These are phyloP conservation scores for Rhododendron henanense DNA, from an alignment of 148 eudicot genomes.

Conservation along the genomic window DNA sequence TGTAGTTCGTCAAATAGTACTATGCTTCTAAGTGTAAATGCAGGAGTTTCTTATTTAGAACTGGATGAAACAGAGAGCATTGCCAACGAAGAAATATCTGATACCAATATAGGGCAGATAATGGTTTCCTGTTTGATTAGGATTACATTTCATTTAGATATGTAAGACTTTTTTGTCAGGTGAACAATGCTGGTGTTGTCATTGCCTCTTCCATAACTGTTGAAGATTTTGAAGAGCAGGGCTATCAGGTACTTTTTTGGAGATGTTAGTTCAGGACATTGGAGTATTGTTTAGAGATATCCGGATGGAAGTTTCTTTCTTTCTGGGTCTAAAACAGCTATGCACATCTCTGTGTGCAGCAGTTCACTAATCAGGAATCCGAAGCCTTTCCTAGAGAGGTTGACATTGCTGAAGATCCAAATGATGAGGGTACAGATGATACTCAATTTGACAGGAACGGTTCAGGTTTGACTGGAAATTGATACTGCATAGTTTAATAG, in stretches of 20 bases:
- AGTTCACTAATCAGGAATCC: slow-evolving; percentile 13
- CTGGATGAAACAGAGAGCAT: slow-evolving; percentile 13
- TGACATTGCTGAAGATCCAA: slow-evolving; percentile 8
- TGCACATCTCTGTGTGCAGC: neutral
- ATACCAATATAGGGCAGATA: slow-evolving; percentile 18
- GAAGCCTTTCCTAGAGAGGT: neutral
- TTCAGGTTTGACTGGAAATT: slow-evolving; percentile 13
- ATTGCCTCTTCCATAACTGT: slow-evolving; percentile 16
- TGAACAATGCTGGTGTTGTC: slow-evolving; percentile 12
- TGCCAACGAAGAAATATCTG: slow-evolving; percentile 12
- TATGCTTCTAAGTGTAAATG: neutral
- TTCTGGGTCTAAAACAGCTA: neutral
- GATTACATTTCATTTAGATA: neutral
- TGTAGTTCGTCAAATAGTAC: neutral
- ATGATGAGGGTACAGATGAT: neutral
- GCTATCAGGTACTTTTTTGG: slow-evolving; percentile 24
- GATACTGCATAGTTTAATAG: neutral
- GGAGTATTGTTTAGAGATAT: neutral
- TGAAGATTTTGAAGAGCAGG: slow-evolving; percentile 19
- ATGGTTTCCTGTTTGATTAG: neutral
- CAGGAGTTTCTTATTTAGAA: slow-evolving; percentile 18
- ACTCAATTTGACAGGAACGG: neutral
- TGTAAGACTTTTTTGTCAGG: slow-evolving; percentile 12
- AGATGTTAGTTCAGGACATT: neutral
- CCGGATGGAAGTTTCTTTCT: neutral